phyloP scores from a whole-genome alignment of 495 filamentous ascomycete species.

The Clavariopsis aquatica region DNA sequence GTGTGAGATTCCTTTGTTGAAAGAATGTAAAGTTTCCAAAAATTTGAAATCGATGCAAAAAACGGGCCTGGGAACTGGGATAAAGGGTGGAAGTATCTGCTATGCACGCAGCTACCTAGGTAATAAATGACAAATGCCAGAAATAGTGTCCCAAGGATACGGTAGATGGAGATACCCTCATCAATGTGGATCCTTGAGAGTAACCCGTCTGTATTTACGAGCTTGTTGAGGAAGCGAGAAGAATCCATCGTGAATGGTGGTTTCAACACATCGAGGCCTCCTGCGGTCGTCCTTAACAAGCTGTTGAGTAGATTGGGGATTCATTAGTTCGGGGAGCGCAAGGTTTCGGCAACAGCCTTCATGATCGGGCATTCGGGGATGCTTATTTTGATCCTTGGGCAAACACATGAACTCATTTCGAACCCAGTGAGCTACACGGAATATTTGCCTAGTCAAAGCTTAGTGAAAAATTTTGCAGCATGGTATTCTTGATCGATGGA shows the following conservation, averaged over 20 bases:
- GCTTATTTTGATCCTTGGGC: background rate
- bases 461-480: background rate
- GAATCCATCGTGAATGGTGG: background rate
- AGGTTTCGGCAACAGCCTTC: background rate
- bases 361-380: background rate
- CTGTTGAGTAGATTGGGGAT: background rate
- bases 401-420: background rate
- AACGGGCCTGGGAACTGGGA: background rate
- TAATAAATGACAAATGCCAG: background rate
- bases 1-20: background rate
- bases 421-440: no score
- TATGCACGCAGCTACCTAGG: background rate
- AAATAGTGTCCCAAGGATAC: background rate
- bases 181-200: background rate
- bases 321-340: background rate
- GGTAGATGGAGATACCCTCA: background rate
- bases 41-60: background rate
- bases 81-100: constrained; percentile 1
- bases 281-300: background rate
- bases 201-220: background rate
- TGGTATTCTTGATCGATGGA: background rate
- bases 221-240: background rate
- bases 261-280: background rate
- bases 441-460: no score
- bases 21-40: background rate